Evolutionary conservation across 164 flowering plant species (phyloP), one percentile per base, ranked within the genome.

Genomic region (Dillenia turbinata): DNA sequence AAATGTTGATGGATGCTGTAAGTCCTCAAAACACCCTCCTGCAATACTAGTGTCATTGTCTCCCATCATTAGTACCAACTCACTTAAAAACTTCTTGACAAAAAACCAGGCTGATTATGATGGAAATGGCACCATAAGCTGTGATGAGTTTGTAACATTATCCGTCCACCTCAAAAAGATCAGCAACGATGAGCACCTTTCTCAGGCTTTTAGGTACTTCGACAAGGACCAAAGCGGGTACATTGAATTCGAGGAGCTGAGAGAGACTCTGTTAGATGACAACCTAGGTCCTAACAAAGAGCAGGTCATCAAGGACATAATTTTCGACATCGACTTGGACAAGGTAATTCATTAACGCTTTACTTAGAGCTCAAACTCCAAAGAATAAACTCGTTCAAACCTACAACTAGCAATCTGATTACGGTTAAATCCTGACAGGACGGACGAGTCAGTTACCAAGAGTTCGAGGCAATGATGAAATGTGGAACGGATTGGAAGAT

Each of bases 401-500:
- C 17, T 49, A 52, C 5, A 6, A 6, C 40, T 33, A 33, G 40
- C 40, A 33, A 33, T 33, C 40, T 33, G 22, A 19, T 19, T 19
- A 19, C 22, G 22, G 22, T 19, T 49, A 12, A 15, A 6, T n/a
- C 46, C 8, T 47, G 44, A 24, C 73, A 90, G 95, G 97, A 88
- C 62, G 97, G 97, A 9, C 78, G 87, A 57, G 87, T 88, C 49
- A 84, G 97, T 70, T 88, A 70, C 45, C 78, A 73, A 4, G 97
- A 90, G 62, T 90, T 88, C 50, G 71, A 74, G 66, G 78, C 79
- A 16, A 88, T 85, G 93, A 86, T 90, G 92, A 79, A 71, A 61
- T 64, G 73, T 0, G 95, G 97, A 1, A 81, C 71, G 77, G 90
- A 87, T 60, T 88, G 97, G 97, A 86, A 79, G 66, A 85, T 81